Percentiles rank a stretch among this genome's conserved stretches.
Evolutionary conservation across 2,329 filamentous ascomycete genomes (phyloP).

Genomic region (Colletotrichum camelliae): DNA sequence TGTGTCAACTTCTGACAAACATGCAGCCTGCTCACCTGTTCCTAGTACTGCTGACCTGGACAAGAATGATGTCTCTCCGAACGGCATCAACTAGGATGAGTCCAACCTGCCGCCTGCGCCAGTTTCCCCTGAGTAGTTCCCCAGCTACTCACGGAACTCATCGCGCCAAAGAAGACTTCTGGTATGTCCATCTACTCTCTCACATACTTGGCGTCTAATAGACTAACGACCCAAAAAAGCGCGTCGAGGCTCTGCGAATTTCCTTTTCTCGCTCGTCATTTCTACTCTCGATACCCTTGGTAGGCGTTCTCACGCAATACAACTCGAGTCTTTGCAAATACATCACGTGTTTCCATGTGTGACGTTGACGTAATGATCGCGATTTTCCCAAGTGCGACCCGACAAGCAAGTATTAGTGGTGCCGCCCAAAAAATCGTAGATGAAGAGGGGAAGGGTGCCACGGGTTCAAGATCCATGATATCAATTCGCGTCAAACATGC

Average conservation of each 20-base stretch:
- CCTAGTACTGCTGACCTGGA: neutral
- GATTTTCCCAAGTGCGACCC: neutral
- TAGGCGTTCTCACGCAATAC: neutral
- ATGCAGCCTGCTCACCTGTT: neutral
- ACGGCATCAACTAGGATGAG: neutral
- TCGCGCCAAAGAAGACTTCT: neutral
- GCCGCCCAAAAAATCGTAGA: neutral
- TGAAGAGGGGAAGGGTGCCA: neutral
- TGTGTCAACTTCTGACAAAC: neutral
- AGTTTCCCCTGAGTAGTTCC: conserved; percentile 1
- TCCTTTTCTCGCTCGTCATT: neutral
- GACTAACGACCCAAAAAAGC: neutral
- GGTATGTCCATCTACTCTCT: neutral
- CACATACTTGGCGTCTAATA: neutral
- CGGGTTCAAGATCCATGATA: neutral
- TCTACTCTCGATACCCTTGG: neutral
- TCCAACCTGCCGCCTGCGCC: neutral
- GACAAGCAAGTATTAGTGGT: neutral
- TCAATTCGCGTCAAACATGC: conserved; percentile 1
- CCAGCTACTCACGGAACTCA: neutral
- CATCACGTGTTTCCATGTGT: neutral
- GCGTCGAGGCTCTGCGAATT: neutral
- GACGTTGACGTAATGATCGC: conserved; percentile 3
- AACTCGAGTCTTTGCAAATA: neutral
- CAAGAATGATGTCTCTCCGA: neutral